Conservation (phyloP, 768 basidiomycete genomes). For the Lentinula lateritia region DNA sequence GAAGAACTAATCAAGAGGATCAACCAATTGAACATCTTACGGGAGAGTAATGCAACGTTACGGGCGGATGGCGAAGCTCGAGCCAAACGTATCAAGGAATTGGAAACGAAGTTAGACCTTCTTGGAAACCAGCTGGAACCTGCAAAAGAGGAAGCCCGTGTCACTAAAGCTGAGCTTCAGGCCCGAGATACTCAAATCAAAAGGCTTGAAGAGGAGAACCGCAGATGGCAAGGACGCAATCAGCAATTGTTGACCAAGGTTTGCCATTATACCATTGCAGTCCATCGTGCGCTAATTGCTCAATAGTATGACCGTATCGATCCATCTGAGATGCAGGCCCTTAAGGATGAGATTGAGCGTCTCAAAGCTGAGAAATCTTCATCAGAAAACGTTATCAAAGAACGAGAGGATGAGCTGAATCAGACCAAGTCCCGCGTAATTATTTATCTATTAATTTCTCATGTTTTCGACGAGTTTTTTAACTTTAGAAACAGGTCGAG, state of each 20-base stretch:
- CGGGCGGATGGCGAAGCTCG: constrained; percentile 73
- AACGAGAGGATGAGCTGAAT: constrained; percentile 23
- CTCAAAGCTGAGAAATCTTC: constrained; percentile 36
- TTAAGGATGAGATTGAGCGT: constrained; percentile 66
- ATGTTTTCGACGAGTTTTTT: background rate
- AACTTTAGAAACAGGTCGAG: constrained; percentile 26
- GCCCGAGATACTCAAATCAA: constrained; percentile 60
- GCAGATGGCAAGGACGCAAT: constrained; percentile 82
- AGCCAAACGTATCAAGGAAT: constrained; percentile 58
- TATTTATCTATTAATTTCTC: constrained; percentile 5
- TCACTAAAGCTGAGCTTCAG: constrained; percentile 69
- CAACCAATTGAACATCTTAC: constrained; percentile 78
- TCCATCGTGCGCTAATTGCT: background rate
- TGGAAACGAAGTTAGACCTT: constrained; percentile 57
- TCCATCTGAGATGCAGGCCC: constrained; percentile 73
- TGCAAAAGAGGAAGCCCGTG: constrained; percentile 61
- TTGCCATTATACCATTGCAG: constrained; percentile 1
- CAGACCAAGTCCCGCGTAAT: constrained; percentile 25
- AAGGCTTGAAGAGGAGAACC: constrained; percentile 71
- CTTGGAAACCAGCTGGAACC: constrained; percentile 67
- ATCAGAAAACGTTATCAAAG: constrained; percentile 17
- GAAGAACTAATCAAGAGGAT: constrained; percentile 81
- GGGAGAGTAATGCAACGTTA: constrained; percentile 85
- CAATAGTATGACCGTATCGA: constrained; percentile 81
- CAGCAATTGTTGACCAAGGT: constrained; percentile 78